Evolutionary conservation across 169 alveolate genomes (phyloP), one percentile per base, ranked within the genome.

Genomic region (Plasmodium billcollinsi): DNA sequence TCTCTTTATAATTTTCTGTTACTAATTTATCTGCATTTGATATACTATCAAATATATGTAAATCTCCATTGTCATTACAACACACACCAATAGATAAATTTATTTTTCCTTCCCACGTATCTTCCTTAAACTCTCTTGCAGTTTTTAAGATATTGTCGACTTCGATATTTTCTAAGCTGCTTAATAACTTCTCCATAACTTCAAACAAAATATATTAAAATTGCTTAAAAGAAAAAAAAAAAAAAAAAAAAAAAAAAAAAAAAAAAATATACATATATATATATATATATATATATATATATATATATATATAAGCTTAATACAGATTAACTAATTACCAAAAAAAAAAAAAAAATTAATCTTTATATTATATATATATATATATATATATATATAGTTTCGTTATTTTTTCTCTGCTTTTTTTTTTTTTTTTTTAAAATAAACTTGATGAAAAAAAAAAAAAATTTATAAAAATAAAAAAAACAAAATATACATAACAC

Each of bases 71-170:
- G 29, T 96, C 96, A 74, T 90, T 94, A 56, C 96, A 88, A 90
- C 96, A 96, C 1, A 96, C 97, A 2, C 98, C 98, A 0, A 97
- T 94, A 33, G 97, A 95, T 15, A 97, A 85, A 74, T 97, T 95
- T 50, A 97, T 96, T 72, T 97, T 97, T n/a, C 92, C 66, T 6
- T 67, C 58, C 2, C 24, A 52, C 12, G 12, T 43, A 26, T 83
- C 91, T 33, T 58, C 49, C 6, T 45, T 71, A 73, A 33, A 83
- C 14, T 83, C 91, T 18, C 11, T 39, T 18, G 73, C 26, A 11
- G 83, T 83, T 58, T 59, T 56, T 47, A 83, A 62, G 33, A 83
- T 83, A 29, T 20, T 61, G 50, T 83, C 91, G 1, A 73, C 72
- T 52, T 69, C 86, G 18, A 47, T 49, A 14, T 69, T 45, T 50